These are phyloP conservation scores for Cryphonectria nitschkei DNA, from an alignment of 2,329 filamentous ascomycete genomes.

Conservation along the genomic window DNA sequence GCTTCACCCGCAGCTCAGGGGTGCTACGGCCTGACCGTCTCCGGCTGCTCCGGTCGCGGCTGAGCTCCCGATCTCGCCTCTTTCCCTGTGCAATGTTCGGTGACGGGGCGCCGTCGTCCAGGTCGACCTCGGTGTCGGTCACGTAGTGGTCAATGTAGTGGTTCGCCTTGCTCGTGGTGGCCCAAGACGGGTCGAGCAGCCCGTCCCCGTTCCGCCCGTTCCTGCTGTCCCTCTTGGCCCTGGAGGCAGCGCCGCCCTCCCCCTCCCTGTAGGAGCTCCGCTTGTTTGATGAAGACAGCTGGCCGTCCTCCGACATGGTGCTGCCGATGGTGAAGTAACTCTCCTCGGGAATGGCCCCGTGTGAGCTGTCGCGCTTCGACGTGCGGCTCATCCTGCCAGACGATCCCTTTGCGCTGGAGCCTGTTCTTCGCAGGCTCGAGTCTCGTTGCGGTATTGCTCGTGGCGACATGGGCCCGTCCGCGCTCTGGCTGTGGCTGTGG, in stretches of 20 bases:
- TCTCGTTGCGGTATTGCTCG: constrained; percentile 67
- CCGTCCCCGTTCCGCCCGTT: constrained; percentile 19
- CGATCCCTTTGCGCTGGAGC: constrained; percentile 55
- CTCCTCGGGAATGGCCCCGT: constrained; percentile 48
- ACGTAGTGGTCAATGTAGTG: constrained; percentile 27
- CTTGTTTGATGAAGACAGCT: not conserved
- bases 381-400: constrained; percentile 52
- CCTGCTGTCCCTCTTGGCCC: constrained; percentile 14
- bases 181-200: constrained; percentile 34
- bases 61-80: constrained; percentile 52
- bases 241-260: not conserved
- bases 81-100: constrained; percentile 68
- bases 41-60: constrained; percentile 48
- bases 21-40: constrained; percentile 54
- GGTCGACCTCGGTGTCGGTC: constrained; percentile 36
- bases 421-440: constrained; percentile 67
- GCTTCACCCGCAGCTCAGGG: constrained; percentile 53
- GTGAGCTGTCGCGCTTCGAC: constrained; percentile 53
- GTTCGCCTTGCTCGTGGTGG: constrained; percentile 33
- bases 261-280: constrained; percentile 16
- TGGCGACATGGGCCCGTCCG: constrained; percentile 35
- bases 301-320: constrained; percentile 10
- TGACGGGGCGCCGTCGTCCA: constrained; percentile 70
- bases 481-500: constrained; percentile 32
- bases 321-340: constrained; percentile 38